Percentiles rank a stretch among this genome's conserved stretches.
phyloP scores from a whole-genome alignment of 2,329 filamentous ascomycete species.

The Verticillium nubilum region DNA sequence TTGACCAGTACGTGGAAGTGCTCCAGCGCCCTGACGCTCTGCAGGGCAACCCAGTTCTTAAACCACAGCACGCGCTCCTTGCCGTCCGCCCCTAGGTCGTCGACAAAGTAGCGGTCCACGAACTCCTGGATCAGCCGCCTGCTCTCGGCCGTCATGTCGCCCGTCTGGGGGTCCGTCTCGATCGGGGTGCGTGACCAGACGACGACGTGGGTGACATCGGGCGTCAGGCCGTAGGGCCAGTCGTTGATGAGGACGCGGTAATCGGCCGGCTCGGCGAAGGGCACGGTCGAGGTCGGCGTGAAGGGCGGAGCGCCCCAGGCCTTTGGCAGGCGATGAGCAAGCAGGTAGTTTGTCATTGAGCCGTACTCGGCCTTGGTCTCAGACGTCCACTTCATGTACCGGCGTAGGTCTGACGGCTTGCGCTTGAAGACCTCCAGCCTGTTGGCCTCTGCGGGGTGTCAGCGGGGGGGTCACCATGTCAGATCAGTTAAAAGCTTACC shows the following conservation, averaged over 20 bases:
- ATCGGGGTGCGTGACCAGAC: conserved; percentile 87
- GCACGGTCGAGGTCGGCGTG: conserved; percentile 39
- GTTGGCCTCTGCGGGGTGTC: conserved; percentile 37
- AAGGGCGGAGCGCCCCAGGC: conserved; percentile 61
- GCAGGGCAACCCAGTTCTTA: conserved; percentile 86
- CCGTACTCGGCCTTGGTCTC: conserved; percentile 68
- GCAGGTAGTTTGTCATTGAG: conserved; percentile 72
- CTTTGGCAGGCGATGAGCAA: conserved; percentile 62
- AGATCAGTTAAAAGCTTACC: conserved; percentile 31
- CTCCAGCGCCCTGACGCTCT: conserved; percentile 82
- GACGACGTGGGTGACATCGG: conserved; percentile 71
- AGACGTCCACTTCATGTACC: conserved; percentile 73
- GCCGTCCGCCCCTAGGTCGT: conserved; percentile 45
- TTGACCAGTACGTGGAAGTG: conserved; percentile 77
- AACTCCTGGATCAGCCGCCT: conserved; percentile 61
- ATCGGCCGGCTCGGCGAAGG: conserved; percentile 50
- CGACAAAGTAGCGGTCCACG: conserved; percentile 63
- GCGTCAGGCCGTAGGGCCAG: conserved; percentile 80
- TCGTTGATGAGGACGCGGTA: conserved; percentile 78
- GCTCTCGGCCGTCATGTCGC: conserved; percentile 66
- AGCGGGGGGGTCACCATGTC: background rate
- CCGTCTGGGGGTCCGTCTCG: conserved; percentile 62
- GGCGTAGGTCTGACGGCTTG: conserved; percentile 71
- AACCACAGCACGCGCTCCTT: conserved; percentile 69
- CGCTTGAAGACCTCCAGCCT: conserved; percentile 72